Evolutionary conservation across 345 rosid species (phyloP).

Genomic region (Eucalyptus coolabah): DNA sequence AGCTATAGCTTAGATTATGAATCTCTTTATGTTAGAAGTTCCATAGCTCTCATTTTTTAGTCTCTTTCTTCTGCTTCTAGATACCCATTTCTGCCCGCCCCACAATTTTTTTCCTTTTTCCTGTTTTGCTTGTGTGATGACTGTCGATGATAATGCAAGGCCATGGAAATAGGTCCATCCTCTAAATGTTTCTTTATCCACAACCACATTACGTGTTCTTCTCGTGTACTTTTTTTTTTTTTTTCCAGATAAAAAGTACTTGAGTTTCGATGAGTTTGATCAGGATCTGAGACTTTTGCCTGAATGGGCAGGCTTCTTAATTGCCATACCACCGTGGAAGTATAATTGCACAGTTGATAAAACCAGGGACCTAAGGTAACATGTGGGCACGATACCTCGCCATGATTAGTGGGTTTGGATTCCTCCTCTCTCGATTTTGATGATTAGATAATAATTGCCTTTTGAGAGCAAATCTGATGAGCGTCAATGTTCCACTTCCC

Average conservation of each 20-base stretch:
- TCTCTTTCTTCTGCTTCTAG: neutral
- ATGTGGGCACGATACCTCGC: neutral
- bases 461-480: neutral
- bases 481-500: neutral
- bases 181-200: neutral
- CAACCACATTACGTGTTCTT: neutral
- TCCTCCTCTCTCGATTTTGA: neutral
- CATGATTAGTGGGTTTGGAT: neutral
- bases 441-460: neutral
- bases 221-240: neutral
- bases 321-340: neutral
- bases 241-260: neutral
- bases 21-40: neutral
- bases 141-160: neutral
- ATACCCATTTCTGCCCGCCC: neutral
- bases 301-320: neutral
- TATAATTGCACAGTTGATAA: neutral
- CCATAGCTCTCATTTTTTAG: conserved; percentile 3
- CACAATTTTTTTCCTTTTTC: neutral
- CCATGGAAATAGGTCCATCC: neutral
- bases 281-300: neutral
- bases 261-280: neutral
- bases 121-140: neutral
- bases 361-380: neutral
- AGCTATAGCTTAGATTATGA: neutral